Base-by-base conservation (phyloP, 139 green algal genomes). In the Tetraselmis striata region DNA sequence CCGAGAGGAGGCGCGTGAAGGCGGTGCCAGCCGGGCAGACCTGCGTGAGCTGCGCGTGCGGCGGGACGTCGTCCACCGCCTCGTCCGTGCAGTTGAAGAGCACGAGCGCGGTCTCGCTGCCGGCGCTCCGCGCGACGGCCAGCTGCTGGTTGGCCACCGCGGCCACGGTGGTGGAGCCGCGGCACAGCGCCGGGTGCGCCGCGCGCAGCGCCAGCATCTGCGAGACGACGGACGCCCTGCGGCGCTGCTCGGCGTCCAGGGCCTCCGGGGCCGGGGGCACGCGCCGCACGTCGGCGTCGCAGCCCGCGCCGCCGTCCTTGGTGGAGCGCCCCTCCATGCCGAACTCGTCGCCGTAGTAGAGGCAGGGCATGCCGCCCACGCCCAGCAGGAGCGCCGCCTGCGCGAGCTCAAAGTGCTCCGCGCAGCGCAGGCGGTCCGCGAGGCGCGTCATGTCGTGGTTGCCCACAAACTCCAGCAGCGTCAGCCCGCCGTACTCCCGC, bases 331-430 rank as follows among this genome's bases (percentile, higher is more conserved):
- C 84, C 80, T 84, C 1, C 80, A 84, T 81, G n/a, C 80, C 84
- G 23, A 78, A 1, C 77, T 87, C 84, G 32, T 87, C 84, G 26
- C 84, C 84, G 77, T 87, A 87, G 74, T 87, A 87, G 30, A 87
- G n/a, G 74, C 84, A 85, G 2, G 84, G 84, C 58, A 84, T 67
- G 31, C 84, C 84, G 23, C 59, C 45, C 18, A 67, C 23, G 11
- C 1, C 59, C 28, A 77, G 27, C n/a, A 87, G 59, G 26, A 87
- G 28, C 22, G 78, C 79, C 26, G 77, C 77, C 31, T 27, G 77
- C 25, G 77, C 80, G 28, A 83, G 77, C 45, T 75, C 5, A 59
- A 81, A 83, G 77, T 84, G 84, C 31, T 31, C 76, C 23, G 77
- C 32, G 77, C 79, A 30, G 24, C 32, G 1, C 32, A 86, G 83